Evolutionary conservation across 345 rosid species (phyloP), one percentile per base, ranked within the genome.

Genomic region (Sonneratia alba): DNA sequence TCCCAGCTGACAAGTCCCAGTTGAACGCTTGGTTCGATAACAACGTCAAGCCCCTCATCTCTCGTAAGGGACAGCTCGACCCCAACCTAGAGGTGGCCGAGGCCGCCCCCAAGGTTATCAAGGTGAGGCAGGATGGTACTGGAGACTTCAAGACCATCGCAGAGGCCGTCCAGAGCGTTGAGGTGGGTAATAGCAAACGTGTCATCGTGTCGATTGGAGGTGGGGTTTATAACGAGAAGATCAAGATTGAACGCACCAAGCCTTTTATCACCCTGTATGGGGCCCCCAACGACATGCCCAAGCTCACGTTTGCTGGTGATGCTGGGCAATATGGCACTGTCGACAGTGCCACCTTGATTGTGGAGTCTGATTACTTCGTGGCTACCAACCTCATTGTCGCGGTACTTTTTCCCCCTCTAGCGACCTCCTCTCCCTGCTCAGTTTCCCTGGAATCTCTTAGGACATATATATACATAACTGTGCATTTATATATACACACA

Each of bases 211-310:
- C 74, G n/a, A 82, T 91, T 22, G 90, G 82, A 7, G 75, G 69
- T 0, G 96, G 96, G 13, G 76, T 38, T 7, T 88, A 88, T 72
- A 32, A 3, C 15, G 93, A 90, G 83, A 91, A 87, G 57, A 59
- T 91, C 61, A 85, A 68, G 66, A 74, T 91, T 15, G 82, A 75
- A 3, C 66, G 71, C 18, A 67, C 64, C 6, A 80, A 81, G 73
- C 90, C 78, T 47, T 91, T 87, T 68, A 51, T 91, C 21, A 87
- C 97, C 2, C 73, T 91, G 8, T 43, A 71, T 59, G 97, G 92
- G 8, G 16, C 78, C 0, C 81, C 89, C 1, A 59, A 76, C 7
- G 57, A 57, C 32, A 78, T 73, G 78, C 85, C 91, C 0, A 84
- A 34, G 27, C 22, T 88, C 24, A 9, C 77, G 19, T 87, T 57